Evolutionary conservation across 345 rosid species (phyloP).

Genomic region (Chamaenerion angustifolium): DNA sequence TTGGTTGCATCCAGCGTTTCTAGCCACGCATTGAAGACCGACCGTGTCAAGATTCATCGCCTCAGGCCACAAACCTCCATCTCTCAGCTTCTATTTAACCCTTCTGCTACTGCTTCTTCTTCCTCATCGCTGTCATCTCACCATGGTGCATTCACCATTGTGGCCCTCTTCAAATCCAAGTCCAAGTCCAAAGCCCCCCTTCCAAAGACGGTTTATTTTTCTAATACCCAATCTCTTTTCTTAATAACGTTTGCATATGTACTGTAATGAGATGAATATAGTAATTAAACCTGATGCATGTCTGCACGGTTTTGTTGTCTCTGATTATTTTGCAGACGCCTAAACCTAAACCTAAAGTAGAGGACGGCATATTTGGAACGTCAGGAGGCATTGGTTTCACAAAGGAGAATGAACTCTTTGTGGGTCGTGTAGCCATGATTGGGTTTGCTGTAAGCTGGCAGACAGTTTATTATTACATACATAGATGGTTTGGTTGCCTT

Average conservation of each 20-base stretch:
- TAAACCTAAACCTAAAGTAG: conserved; percentile 51
- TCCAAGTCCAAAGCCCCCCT: conserved; percentile 66
- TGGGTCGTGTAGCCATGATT: conserved; percentile 98
- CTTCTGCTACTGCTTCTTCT: conserved; percentile 16
- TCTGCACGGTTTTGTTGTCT: not conserved
- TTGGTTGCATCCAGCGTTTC: conserved; percentile 63
- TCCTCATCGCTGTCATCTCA: conserved; percentile 10
- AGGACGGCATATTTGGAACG: conserved; percentile 87
- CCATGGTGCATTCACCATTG: conserved; percentile 12
- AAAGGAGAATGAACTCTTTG: conserved; percentile 85
- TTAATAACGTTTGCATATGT: not conserved
- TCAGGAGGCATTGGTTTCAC: conserved; percentile 98
- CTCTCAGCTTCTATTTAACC: conserved; percentile 25
- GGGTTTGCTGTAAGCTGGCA: conserved; percentile 96
- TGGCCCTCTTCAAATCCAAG: conserved; percentile 77
- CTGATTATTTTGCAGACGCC: conserved; percentile 8
- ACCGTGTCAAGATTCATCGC: conserved; percentile 36
- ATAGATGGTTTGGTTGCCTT: no score
- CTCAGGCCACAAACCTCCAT: conserved; percentile 30
- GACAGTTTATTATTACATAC: no score
- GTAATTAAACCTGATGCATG: no score
- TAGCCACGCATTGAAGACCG: conserved; percentile 25
- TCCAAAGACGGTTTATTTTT: conserved; percentile 41
- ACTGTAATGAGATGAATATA: not conserved
- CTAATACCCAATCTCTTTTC: not conserved